A percentile compares a stretch with the other conserved stretches of the same genome.
Evolutionary conservation across 768 basidiomycete genomes (phyloP).

Genomic region (Rhodosporidiobolus sp.): DNA sequence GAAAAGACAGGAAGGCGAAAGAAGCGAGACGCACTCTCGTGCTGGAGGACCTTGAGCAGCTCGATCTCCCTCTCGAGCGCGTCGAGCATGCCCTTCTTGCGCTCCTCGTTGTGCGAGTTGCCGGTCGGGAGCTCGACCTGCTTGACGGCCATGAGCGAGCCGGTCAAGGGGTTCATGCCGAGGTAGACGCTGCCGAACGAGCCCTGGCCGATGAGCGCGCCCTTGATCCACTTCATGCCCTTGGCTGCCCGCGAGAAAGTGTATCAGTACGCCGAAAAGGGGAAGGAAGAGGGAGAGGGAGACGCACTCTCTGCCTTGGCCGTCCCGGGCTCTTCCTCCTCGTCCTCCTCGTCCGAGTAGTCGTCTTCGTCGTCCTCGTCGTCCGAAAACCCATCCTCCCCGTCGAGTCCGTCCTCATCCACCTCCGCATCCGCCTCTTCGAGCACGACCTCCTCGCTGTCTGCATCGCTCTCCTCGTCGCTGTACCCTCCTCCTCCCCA

Average conservation of each 20-base stretch:
- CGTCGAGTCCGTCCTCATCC: slow-evolving; percentile 70
- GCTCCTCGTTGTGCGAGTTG: slow-evolving; percentile 58
- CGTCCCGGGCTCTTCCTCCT: slow-evolving; percentile 2
- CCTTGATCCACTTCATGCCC: slow-evolving; percentile 97
- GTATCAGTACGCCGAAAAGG: not conserved
- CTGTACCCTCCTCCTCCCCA: slow-evolving; percentile 54
- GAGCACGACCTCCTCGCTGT: slow-evolving; percentile 54
- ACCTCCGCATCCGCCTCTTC: slow-evolving; percentile 68
- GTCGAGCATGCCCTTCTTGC: slow-evolving; percentile 64
- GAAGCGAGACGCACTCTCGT: slow-evolving; percentile 71
- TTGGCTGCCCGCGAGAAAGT: slow-evolving; percentile 8
- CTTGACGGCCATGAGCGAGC: slow-evolving; percentile 99
- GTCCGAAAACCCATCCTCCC: not conserved
- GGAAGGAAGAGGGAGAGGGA: not conserved
- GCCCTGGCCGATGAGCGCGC: slow-evolving; percentile 92
- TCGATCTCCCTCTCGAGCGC: slow-evolving; percentile 93
- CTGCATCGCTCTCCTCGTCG: slow-evolving; percentile 56
- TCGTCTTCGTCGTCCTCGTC: slow-evolving; percentile 11
- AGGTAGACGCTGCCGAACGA: slow-evolving; percentile 78
- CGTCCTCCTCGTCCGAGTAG: slow-evolving; percentile 4
- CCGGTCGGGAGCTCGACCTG: slow-evolving; percentile 89
- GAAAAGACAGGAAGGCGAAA: slow-evolving; percentile 2
- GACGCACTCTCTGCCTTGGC: slow-evolving; percentile 21
- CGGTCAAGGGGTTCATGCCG: slow-evolving; percentile 89
- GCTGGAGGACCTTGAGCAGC: slow-evolving; percentile 90